A percentile compares a stretch with the other conserved stretches of the same genome.
These are phyloP conservation scores for Ilex aquifolium DNA, from an alignment of 257 asterid genomes.

Conservation along the genomic window DNA sequence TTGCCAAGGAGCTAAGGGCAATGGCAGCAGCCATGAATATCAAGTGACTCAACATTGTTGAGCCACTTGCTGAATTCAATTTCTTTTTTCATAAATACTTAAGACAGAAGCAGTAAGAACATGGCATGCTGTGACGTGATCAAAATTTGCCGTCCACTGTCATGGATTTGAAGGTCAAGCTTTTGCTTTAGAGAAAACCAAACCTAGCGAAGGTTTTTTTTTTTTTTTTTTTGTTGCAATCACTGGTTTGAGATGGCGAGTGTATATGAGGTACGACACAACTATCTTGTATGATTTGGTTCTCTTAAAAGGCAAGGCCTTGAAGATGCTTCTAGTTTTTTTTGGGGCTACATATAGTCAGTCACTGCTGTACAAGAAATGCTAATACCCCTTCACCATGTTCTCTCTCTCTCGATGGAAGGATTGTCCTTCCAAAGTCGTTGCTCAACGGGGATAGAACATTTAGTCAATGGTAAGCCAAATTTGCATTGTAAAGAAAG, in stretches of 20 bases:
- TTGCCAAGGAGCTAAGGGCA: constrained; percentile 22
- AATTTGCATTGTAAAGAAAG: too few species aligned
- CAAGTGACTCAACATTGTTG: constrained; percentile 2
- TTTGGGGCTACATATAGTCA: too few species aligned
- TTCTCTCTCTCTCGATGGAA: too few species aligned
- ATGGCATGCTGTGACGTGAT: constrained; percentile 16
- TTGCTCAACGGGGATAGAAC: too few species aligned
- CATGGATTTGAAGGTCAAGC: neutral
- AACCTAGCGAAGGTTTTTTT: too few species aligned
- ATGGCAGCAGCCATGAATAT: constrained; percentile 29
- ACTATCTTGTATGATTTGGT: neutral
- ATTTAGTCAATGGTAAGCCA: too few species aligned
- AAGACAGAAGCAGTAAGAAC: neutral
- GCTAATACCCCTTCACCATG: too few species aligned
- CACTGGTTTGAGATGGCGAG: neutral
- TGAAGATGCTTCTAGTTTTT: too few species aligned
- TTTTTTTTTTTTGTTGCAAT: neutral
- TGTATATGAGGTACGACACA: neutral
- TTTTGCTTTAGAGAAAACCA: neutral
- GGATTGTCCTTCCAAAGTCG: too few species aligned
- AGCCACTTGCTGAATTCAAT: neutral
- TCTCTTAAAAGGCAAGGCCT: too few species aligned
- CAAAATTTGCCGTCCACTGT: neutral
- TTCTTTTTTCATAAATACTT: neutral
- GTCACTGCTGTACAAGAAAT: too few species aligned